Evolutionary conservation across 768 basidiomycete species (phyloP), one percentile per base, ranked within the genome.

Genomic region (Hysterangium stoloniferum): DNA sequence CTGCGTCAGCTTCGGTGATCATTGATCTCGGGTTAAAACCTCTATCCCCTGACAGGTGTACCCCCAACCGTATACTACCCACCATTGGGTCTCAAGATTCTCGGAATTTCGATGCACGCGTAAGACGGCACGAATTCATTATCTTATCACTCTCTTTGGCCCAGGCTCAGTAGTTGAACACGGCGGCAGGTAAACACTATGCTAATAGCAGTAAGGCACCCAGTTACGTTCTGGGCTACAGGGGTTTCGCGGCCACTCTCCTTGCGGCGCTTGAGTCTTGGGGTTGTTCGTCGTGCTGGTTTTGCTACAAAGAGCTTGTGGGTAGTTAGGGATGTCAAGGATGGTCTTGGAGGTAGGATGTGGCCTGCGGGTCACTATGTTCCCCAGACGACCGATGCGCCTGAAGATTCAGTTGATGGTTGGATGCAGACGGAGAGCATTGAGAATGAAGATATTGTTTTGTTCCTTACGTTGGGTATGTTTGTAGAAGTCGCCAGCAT

Each of bases 291-390:
- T 52, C 76, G 92, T n/a, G 88, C 88, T 37, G 70, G 77, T 35
- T 93, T 89, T 62, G 72, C 85, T 56, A 72, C 68, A 56, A 82
- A 86, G 62, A 67, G 83, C 22, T 47, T 96, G 31, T 94, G 90
- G 86, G 88, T 94, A 15, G 82, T 86, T 22, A 75, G 69, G 42
- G 68, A 69, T 55, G 57, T 50, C 32, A 86, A 92, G 45, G 74
- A 78, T 12, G 65, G 67, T 25, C 72, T 71, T 53, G 77, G 78
- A 9, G 68, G 75, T 17, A 70, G 84, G 59, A 77, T 89, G 75
- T 89, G 82, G 80, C 87, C 88, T n/a, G 74, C 84, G 54, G 89
- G 89, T 34, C 86, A 85, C 66, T 90, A 87, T 66, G 83, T 92
- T 29, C 82, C 86, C 15, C 87, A 91, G 68, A 89, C 86, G 45